phyloP scores from a whole-genome alignment of 2,329 filamentous ascomycete genomes.

The Sclerotinia borealis region DNA sequence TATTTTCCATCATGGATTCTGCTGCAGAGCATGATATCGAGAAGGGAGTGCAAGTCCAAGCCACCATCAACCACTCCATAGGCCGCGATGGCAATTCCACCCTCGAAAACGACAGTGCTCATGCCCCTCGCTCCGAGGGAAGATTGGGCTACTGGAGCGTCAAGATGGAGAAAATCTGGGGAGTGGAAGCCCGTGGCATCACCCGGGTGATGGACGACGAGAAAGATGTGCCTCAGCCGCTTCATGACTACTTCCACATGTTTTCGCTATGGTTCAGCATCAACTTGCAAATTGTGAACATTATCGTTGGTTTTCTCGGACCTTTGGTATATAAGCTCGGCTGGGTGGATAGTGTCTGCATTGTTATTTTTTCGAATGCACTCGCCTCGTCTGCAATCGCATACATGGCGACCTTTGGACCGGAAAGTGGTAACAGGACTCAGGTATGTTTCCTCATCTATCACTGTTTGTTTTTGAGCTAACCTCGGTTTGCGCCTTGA shows the following conservation, averaged over 20 bases:
- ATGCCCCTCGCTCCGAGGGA: not conserved
- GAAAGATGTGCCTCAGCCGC: slow-evolving; percentile 40
- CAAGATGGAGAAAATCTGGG: slow-evolving; percentile 15
- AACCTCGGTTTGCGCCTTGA: not conserved
- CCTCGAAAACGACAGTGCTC: not conserved
- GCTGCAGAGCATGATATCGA: slow-evolving; percentile 14
- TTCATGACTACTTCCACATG: slow-evolving; percentile 41
- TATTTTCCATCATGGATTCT: slow-evolving; percentile 6
- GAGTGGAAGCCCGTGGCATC: slow-evolving; percentile 50
- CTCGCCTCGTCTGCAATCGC: slow-evolving; percentile 47
- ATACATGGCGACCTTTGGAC: slow-evolving; percentile 57
- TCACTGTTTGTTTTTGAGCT: not conserved
- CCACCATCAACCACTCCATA: not conserved
- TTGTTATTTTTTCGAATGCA: slow-evolving; percentile 49
- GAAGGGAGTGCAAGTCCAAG: slow-evolving; percentile 10
- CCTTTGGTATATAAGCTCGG: slow-evolving; percentile 50
- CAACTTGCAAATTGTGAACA: slow-evolving; percentile 55
- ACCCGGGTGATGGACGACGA: slow-evolving; percentile 49
- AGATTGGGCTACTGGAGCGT: slow-evolving; percentile 6
- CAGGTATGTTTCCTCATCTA: slow-evolving; percentile 38
- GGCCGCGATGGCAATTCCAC: slow-evolving; percentile 6
- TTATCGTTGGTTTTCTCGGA: slow-evolving; percentile 55
- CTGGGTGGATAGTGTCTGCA: slow-evolving; percentile 48
- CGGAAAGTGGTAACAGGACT: slow-evolving; percentile 52
- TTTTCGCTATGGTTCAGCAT: slow-evolving; percentile 54